These are phyloP conservation scores for Kwoniella europaea DNA, from an alignment of 768 basidiomycete species.

Conservation along the genomic window DNA sequence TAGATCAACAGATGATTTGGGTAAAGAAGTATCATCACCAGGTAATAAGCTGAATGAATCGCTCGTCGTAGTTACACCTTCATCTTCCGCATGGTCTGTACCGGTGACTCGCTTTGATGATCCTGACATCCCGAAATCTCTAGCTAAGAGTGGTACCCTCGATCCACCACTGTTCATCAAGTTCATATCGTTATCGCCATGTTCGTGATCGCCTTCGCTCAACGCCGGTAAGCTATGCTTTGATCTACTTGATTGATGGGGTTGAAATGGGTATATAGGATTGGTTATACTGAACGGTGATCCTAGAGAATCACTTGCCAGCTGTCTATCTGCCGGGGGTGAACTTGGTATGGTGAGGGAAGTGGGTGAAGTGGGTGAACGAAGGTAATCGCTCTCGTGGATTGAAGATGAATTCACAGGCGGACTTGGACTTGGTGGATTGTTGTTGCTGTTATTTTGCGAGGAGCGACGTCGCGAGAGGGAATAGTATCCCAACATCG, in stretches of 20 bases:
- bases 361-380: constrained; percentile 4
- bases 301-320: constrained; percentile 4
- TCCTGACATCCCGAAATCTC: constrained; percentile 23
- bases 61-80: constrained; percentile 10
- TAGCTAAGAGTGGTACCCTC: constrained; percentile 13
- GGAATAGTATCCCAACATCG: constrained; percentile 22
- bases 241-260: not conserved
- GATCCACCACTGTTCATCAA: constrained; percentile 9
- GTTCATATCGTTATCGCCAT: not conserved
- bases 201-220: constrained; percentile 3
- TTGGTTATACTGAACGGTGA: constrained; percentile 23
- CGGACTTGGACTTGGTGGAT: constrained; percentile 13
- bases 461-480: constrained; percentile 14
- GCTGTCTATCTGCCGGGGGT: not conserved
- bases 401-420: constrained; percentile 10
- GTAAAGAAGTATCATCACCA: constrained; percentile 11
- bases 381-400: not conserved
- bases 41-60: constrained; percentile 21
- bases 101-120: not conserved
- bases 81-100: no score
- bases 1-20: constrained; percentile 11
- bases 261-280: not conserved
- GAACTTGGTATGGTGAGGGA: not conserved
- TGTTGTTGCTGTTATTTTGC: not conserved
- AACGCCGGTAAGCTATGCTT: constrained; percentile 10